Percentiles rank a stretch among this genome's conserved stretches.
Evolutionary conservation across 2,329 filamentous ascomycete species (phyloP).

Genomic region (Aspergillus cejpii): DNA sequence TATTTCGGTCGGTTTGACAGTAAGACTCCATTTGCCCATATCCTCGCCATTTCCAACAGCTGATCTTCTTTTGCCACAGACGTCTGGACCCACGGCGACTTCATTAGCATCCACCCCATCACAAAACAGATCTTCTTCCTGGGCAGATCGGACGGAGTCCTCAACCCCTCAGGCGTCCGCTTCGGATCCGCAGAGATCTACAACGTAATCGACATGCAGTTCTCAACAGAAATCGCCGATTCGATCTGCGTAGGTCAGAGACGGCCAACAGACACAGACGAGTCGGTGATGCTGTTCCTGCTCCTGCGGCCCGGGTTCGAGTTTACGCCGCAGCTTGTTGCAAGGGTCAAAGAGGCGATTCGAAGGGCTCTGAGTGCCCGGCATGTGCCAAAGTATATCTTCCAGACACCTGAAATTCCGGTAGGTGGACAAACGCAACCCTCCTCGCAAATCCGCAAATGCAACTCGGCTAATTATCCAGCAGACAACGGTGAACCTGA

Average conservation of each 20-base stretch:
- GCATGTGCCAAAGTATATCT: constrained; percentile 72
- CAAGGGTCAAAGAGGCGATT: constrained; percentile 59
- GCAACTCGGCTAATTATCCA: constrained; percentile 1
- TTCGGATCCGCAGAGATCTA: constrained; percentile 81
- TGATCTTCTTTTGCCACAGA: constrained; percentile 14
- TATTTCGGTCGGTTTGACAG: constrained; percentile 56
- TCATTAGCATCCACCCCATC: constrained; percentile 61
- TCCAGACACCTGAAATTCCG: constrained; percentile 74
- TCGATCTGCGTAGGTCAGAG: constrained; percentile 76
- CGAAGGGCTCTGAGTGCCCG: constrained; percentile 60
- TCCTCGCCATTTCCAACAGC: background rate
- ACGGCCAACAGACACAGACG: constrained; percentile 53
- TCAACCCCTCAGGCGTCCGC: constrained; percentile 73
- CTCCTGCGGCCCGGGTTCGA: constrained; percentile 53
- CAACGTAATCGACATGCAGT: constrained; percentile 55
- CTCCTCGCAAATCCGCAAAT: background rate
- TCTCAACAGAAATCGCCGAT: constrained; percentile 58
- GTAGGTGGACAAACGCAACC: constrained; percentile 50
- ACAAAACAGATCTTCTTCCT: constrained; percentile 50
- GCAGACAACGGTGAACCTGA: constrained; percentile 72
- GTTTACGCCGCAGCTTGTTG: constrained; percentile 52
- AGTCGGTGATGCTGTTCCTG: constrained; percentile 55
- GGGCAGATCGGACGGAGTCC: constrained; percentile 58
- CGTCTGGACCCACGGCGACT: constrained; percentile 66
- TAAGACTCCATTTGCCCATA: constrained; percentile 3